Conservation (phyloP, 2,329 filamentous ascomycete genomes). For the Diaporthe humulicola region DNA sequence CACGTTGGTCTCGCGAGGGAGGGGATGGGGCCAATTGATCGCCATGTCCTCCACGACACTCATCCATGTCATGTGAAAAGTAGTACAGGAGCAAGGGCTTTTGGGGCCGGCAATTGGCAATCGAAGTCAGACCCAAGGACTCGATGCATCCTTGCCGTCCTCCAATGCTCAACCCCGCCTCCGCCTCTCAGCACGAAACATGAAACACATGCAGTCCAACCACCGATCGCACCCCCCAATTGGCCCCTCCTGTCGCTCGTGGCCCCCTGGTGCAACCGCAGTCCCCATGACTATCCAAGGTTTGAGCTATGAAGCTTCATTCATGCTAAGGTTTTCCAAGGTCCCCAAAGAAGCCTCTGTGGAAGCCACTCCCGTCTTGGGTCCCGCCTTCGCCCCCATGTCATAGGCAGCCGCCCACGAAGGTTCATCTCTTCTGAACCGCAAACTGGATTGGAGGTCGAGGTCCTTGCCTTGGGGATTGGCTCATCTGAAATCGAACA, state of each 20-base stretch:
- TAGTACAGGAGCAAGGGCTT: no score
- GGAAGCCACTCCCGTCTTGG: conserved; percentile 23
- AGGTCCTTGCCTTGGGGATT: not conserved
- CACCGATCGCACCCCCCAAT: conserved; percentile 8
- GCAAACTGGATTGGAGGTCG: not conserved
- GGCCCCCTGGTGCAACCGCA: conserved; percentile 7
- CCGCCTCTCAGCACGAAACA: conserved; percentile 8
- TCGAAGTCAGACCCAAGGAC: not conserved
- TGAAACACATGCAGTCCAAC: conserved; percentile 21
- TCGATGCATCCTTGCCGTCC: not conserved
- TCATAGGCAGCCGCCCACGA: not conserved
- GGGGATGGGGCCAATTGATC: not conserved
- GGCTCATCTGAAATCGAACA: conserved; percentile 27
- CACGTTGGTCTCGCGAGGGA: not conserved
- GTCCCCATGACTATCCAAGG: conserved; percentile 5
- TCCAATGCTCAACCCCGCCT: conserved; percentile 16
- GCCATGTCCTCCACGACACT: not conserved
- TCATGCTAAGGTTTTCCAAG: conserved; percentile 20
- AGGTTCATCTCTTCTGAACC: conserved; percentile 1
- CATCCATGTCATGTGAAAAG: not conserved
- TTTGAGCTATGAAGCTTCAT: conserved; percentile 29
- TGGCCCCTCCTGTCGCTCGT: not conserved
- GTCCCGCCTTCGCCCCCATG: not conserved
- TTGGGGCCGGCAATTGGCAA: not conserved
- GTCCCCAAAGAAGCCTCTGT: not conserved